These are phyloP conservation scores for Vanrija pseudolonga DNA, from an alignment of 1,284 basidiomycete species.

Conservation along the genomic window DNA sequence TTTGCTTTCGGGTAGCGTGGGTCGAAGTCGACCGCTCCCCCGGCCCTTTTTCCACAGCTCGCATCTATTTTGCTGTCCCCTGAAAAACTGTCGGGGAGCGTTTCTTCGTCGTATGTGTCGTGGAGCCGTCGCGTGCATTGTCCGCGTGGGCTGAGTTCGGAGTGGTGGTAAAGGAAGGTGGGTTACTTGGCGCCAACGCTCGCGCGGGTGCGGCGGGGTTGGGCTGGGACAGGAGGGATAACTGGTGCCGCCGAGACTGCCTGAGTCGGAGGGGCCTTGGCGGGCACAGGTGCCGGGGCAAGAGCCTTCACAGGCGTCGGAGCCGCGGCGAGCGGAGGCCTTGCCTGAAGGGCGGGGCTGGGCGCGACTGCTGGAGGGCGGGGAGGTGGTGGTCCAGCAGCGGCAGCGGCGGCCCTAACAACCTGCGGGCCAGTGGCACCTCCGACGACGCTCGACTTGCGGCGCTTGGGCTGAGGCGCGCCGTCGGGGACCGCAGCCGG, in stretches of 20 bases:
- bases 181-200: conserved; percentile 7
- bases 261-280: not conserved
- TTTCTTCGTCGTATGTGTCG: too few species aligned
- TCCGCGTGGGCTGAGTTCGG: too few species aligned
- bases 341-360: not conserved
- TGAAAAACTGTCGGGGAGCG: too few species aligned
- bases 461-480: conserved; percentile 39
- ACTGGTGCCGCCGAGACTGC: not conserved
- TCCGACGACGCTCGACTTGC: conserved; percentile 34
- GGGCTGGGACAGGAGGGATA: not conserved
- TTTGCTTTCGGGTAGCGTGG: too few species aligned
- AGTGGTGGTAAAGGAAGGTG: not conserved
- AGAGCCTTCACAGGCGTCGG: not conserved
- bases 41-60: too few species aligned
- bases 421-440: not conserved
- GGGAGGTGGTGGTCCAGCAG: not conserved
- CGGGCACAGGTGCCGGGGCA: not conserved
- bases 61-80: too few species aligned
- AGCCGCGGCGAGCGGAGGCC: not conserved
- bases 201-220: conserved; percentile 1
- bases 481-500: conserved; percentile 36
- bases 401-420: not conserved
- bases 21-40: too few species aligned
- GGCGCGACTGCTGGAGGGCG: not conserved
- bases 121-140: too few species aligned